Evolutionary conservation across 768 basidiomycete genomes (phyloP), one percentile per base, ranked within the genome.

Genomic region (Polyporus arcularius): DNA sequence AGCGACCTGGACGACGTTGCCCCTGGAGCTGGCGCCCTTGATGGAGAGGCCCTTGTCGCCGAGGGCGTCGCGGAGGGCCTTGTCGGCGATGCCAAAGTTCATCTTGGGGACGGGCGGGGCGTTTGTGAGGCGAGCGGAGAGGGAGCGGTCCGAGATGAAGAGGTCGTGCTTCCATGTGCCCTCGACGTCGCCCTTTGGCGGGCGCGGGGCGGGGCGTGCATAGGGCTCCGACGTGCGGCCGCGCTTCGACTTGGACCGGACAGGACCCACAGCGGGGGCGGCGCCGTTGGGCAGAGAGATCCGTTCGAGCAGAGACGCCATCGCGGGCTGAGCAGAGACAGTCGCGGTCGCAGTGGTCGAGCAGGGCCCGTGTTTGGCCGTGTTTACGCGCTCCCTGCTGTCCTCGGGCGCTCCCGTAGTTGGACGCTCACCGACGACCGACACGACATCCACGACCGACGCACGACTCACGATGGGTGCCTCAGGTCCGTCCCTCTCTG

Each of bases 1-100:
- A 3, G 84, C 78, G 26, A 94, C 87, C 70, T 92, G 84, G 0
- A 94, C 85, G 39, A 89, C 84, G 65, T 90, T 90, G 15, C 86
- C 85, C 30, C 67, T 71, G 42, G 80, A 74, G 70, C 84, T 79
- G 9, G 89, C 89, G 14, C 89, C 89, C 71, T 89, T 90, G 74
- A 92, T 90, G 12, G 78, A 80, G 14, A 90, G 70, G 10, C 68
- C 58, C 63, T 62, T 67, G 66, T 57, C 63, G 11, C 70, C 72
- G 0, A 80, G 81, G 35, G 85, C 87, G n/a, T 88, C 87, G 50
- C 81, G 78, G 18, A 90, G 77, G 15, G 88, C 88, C 66, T 81
- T 84, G 59, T 85, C 82, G 14, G 82, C 83, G 46, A 86, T 79
- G 16, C 74, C 76, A 74, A 73, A 83, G 63, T 78, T 82, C 49